phyloP scores from a whole-genome alignment of 306 rosid species.

The Quillaja saponaria region DNA sequence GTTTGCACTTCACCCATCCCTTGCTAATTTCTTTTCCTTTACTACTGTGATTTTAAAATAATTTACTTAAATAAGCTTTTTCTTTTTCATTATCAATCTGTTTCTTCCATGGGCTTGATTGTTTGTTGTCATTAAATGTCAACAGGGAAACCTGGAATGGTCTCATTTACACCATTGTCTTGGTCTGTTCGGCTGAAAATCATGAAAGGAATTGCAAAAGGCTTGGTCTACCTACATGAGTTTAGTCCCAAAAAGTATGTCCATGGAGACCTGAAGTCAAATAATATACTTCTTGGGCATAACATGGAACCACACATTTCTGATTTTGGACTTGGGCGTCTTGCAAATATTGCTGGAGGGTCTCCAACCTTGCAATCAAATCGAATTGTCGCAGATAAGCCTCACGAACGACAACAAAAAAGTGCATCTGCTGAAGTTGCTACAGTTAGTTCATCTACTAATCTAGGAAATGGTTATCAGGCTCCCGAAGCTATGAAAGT shows the following conservation, averaged over 20 bases:
- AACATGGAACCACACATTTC: conserved; percentile 79
- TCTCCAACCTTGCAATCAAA: conserved; percentile 77
- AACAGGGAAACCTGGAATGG: conserved; percentile 73
- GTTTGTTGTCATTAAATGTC: conserved; percentile 28
- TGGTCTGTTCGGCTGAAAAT: conserved; percentile 74
- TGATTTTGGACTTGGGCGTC: conserved; percentile 95
- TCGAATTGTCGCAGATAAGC: conserved; percentile 56
- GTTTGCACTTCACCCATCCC: conserved; percentile 2
- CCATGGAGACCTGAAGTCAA: conserved; percentile 89
- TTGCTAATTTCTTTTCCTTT: too few relatives aligned
- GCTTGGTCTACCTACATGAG: conserved; percentile 85
- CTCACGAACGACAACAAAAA: conserved; percentile 60
- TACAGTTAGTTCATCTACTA: conserved; percentile 32
- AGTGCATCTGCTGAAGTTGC: conserved; percentile 53
- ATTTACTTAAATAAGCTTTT: too few relatives aligned
- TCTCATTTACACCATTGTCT: conserved; percentile 54
- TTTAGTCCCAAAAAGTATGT: conserved; percentile 94
- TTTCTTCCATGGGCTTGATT: conserved; percentile 30
- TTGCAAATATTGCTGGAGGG: conserved; percentile 87
- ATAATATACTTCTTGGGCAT: conserved; percentile 75
- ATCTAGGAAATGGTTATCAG: conserved; percentile 62
- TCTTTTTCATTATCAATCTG: not conserved
- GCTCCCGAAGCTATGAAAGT: conserved; percentile 88
- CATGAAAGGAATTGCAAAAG: conserved; percentile 85
- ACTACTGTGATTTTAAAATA: too few relatives aligned